A percentile compares a stretch with the other conserved stretches of the same genome.
Conservation (phyloP, 345 rosid genomes). For the Populus simonii region DNA sequence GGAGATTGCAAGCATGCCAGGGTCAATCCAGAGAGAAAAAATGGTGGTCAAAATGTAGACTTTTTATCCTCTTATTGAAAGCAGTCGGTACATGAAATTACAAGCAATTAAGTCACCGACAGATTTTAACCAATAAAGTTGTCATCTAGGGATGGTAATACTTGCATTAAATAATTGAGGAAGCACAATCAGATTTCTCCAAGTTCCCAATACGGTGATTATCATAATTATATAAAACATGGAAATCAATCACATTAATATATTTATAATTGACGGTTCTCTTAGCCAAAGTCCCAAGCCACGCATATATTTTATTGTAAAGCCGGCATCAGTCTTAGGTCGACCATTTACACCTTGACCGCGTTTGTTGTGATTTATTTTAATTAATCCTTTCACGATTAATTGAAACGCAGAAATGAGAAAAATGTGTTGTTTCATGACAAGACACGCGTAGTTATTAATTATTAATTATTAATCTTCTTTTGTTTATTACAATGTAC, state of each 20-base stretch:
- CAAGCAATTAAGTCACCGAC: neutral
- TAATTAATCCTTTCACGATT: neutral
- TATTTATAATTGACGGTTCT: neutral
- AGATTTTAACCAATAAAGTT: too few species aligned
- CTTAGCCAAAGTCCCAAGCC: neutral
- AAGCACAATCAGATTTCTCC: neutral
- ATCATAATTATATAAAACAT: neutral
- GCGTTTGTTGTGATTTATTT: neutral
- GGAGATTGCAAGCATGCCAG: neutral
- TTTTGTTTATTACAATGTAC: too few species aligned
- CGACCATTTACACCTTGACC: neutral
- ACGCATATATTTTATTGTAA: neutral
- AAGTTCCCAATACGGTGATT: neutral
- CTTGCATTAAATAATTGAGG: neutral
- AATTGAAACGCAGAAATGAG: neutral
- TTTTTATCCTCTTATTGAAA: neutral
- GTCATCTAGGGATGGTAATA: neutral
- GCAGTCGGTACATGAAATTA: neutral
- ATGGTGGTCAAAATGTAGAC: neutral
- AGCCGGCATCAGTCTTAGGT: neutral
- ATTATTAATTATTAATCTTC: too few species aligned
- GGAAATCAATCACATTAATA: neutral
- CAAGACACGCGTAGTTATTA: too few species aligned
- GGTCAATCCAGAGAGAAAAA: neutral
- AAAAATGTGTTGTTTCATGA: neutral